Conservation (phyloP, 2,329 filamentous ascomycete species). For the Gremmenia infestans region DNA sequence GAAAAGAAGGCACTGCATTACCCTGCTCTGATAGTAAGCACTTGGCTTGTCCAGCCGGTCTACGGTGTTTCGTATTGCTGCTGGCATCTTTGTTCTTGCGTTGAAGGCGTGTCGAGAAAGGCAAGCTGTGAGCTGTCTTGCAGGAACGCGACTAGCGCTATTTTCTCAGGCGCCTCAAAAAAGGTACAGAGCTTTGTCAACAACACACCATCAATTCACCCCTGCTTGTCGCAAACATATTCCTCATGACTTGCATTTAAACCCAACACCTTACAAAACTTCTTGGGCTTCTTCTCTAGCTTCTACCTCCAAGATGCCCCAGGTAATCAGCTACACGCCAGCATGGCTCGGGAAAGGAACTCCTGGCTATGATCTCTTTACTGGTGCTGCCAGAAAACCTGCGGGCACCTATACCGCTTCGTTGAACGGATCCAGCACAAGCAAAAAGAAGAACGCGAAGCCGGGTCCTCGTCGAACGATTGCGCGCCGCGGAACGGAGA, state of each 20-base stretch:
- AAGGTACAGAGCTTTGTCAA: slow-evolving; percentile 18
- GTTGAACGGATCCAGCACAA: slow-evolving; percentile 16
- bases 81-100: slow-evolving; percentile 28
- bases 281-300: slow-evolving; percentile 9
- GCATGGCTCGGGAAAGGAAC: slow-evolving; percentile 77
- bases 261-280: neutral
- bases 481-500: slow-evolving; percentile 75
- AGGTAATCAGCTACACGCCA: slow-evolving; percentile 79
- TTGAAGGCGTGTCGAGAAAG: neutral
- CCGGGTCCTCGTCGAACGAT: slow-evolving; percentile 60
- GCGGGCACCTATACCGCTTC: slow-evolving; percentile 24
- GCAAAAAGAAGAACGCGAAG: slow-evolving; percentile 38
- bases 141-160: slow-evolving; percentile 16
- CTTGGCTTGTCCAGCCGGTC: slow-evolving; percentile 91
- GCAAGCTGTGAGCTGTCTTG: slow-evolving; percentile 6
- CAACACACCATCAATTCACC: slow-evolving; percentile 12
- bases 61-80: slow-evolving; percentile 60
- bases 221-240: slow-evolving; percentile 6
- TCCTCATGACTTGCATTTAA: slow-evolving; percentile 10
- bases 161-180: slow-evolving; percentile 15
- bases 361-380: slow-evolving; percentile 75
- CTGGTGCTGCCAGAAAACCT: slow-evolving; percentile 36
- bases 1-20: slow-evolving; percentile 38
- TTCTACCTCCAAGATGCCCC: slow-evolving; percentile 60
- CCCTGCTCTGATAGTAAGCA: slow-evolving; percentile 84